These are phyloP conservation scores for Metschnikowia lochheadii DNA, from an alignment of 805 yeast species.

Conservation along the genomic window DNA sequence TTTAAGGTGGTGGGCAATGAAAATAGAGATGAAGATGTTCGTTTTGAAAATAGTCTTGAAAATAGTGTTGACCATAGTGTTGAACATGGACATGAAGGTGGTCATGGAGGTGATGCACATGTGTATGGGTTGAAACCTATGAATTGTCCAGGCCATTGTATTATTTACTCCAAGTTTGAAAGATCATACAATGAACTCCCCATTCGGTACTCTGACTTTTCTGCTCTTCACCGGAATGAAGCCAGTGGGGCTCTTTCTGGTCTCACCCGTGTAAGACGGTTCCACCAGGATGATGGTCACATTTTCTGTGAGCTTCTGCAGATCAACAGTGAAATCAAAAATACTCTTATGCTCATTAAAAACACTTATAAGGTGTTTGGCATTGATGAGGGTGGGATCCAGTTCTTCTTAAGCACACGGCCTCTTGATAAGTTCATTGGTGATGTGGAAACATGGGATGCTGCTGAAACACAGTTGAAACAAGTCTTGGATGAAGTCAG, in stretches of 20 bases:
- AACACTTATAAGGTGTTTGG: constrained; percentile 71
- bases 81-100: constrained; percentile 2
- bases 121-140: constrained; percentile 86
- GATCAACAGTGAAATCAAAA: constrained; percentile 65
- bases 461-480: constrained; percentile 68
- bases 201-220: constrained; percentile 78
- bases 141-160: constrained; percentile 95
- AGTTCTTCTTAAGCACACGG: constrained; percentile 74
- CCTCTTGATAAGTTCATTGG: constrained; percentile 78
- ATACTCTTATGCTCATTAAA: constrained; percentile 69
- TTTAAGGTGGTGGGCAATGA: constrained; percentile 72
- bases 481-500: constrained; percentile 49
- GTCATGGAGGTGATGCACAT: constrained; percentile 14
- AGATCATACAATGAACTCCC: constrained; percentile 87
- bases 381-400: constrained; percentile 46
- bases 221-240: constrained; percentile 90
- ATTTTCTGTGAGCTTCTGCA: constrained; percentile 84
- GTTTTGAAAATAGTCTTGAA: constrained; percentile 2
- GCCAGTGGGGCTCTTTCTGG: constrained; percentile 93
- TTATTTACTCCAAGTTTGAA: constrained; percentile 70
- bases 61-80: neutral
- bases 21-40: constrained; percentile 23
- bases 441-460: constrained; percentile 68
- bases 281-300: constrained; percentile 98
- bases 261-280: constrained; percentile 85